Conservation (phyloP, 2,329 filamentous ascomycete genomes). For the Arthrobotrys sphaeroides region DNA sequence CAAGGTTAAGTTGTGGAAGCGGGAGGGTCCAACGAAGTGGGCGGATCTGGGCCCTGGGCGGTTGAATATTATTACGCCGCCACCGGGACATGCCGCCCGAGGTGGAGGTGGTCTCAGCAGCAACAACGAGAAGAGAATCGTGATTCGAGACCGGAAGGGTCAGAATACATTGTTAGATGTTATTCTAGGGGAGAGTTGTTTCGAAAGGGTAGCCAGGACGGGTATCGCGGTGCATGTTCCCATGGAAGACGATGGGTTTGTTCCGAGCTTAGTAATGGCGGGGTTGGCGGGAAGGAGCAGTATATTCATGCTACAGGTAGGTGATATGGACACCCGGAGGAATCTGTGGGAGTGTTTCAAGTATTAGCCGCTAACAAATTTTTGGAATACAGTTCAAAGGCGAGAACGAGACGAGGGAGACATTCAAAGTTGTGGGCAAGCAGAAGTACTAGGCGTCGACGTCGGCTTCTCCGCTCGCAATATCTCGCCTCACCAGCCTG, state of each 20-base stretch:
- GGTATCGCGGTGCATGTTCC: constrained; percentile 91
- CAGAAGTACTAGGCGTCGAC: constrained; percentile 63
- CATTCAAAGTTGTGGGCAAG: constrained; percentile 67
- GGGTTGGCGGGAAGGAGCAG: constrained; percentile 68
- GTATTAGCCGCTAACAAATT: constrained; percentile 12
- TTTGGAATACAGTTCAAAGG: constrained; percentile 63
- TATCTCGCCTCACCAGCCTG: not conserved
- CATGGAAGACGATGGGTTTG: constrained; percentile 72
- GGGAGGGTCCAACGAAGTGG: constrained; percentile 81
- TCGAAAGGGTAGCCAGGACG: constrained; percentile 81
- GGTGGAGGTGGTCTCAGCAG: constrained; percentile 70
- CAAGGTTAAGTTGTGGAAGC: constrained; percentile 84
- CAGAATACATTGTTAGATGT: constrained; percentile 79
- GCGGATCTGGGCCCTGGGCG: constrained; percentile 86
- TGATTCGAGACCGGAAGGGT: constrained; percentile 71
- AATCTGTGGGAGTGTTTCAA: not conserved
- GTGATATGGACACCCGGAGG: constrained; percentile 45
- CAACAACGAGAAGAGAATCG: constrained; percentile 84
- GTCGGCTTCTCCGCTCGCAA: not conserved
- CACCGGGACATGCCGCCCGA: constrained; percentile 69
- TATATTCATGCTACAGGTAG: constrained; percentile 72
- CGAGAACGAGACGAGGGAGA: constrained; percentile 67
- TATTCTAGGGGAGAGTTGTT: constrained; percentile 82
- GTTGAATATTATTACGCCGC: constrained; percentile 82
- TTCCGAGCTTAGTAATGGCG: constrained; percentile 65